These are phyloP conservation scores for Aspergillus cejpii DNA, from an alignment of 2,329 filamentous ascomycete species.

Conservation along the genomic window DNA sequence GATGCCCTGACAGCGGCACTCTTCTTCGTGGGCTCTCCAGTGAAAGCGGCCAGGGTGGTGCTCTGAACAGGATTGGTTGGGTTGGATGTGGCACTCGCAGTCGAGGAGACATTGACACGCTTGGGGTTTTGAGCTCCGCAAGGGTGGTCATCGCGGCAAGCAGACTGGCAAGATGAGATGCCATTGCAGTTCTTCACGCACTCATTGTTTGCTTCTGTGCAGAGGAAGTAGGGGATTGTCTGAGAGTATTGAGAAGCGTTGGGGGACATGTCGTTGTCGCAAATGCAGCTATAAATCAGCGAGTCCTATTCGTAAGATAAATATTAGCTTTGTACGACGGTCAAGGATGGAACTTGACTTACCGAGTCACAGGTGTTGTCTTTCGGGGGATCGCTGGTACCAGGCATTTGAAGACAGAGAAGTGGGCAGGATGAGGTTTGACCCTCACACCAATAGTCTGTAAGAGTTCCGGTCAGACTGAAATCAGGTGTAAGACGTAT, in stretches of 20 bases:
- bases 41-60: slow-evolving; percentile 28
- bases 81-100: slow-evolving; percentile 25
- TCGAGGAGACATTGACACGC: slow-evolving; percentile 48
- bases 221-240: slow-evolving; percentile 58
- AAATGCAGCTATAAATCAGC: slow-evolving; percentile 53
- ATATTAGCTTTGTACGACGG: too few species aligned
- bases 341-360: slow-evolving; percentile 7
- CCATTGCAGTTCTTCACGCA: slow-evolving; percentile 48
- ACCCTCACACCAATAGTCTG: slow-evolving; percentile 40
- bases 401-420: slow-evolving; percentile 39
- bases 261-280: slow-evolving; percentile 47
- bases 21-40: slow-evolving; percentile 26
- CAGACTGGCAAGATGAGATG: slow-evolving; percentile 45
- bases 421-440: slow-evolving; percentile 42
- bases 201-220: slow-evolving; percentile 51
- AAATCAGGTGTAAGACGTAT: neutral
- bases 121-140: slow-evolving; percentile 57
- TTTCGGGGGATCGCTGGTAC: slow-evolving; percentile 28
- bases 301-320: slow-evolving; percentile 28
- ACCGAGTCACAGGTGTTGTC: slow-evolving; percentile 40
- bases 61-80: slow-evolving; percentile 25
- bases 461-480: slow-evolving; percentile 6
- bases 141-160: slow-evolving; percentile 50
- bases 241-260: slow-evolving; percentile 57
- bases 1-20: slow-evolving; percentile 31